Evolutionary conservation across 2,329 filamentous ascomycete species (phyloP), one percentile per base, ranked within the genome.

Genomic region (Didymella arachidicola): DNA sequence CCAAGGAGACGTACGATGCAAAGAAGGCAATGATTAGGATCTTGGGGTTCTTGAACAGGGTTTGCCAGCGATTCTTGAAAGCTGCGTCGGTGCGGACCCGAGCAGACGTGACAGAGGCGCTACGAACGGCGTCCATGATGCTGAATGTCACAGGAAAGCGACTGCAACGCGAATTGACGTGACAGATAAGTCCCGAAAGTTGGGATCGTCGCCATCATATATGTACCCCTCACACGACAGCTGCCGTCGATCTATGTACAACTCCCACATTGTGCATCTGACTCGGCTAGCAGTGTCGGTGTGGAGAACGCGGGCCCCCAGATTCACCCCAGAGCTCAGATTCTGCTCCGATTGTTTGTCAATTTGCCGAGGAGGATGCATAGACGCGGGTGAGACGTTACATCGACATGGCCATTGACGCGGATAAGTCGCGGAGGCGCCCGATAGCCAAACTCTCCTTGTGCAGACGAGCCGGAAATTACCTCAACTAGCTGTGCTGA

Each of bases 21-120:
- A 73, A 73, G 55, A 72, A 70, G 25, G 71, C 68, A 43, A 73
- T 72, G 42, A 69, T 14, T 11, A 73, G 50, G 30, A 73, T 63
- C 59, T 73, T 73, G 12, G 69, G 69, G 29, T 73, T 73, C 25
- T 69, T 56, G 29, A 68, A 50, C 29, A 72, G 54, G n/a, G 61
- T 70, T 32, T 65, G 57, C 66, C 67, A 70, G 60, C 68, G 62
- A n/a, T 71, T 70, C 49, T 70, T 65, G 63, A 70, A 70, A 18
- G 69, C 69, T 14, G 63, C 56, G 36, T 70, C 38, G 26, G 68
- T 70, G 34, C 69, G 67, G 26, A 65, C 48, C 44, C 68, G 58
- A 45, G 68, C 67, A 19, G 67, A 70, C 10, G 66, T 66, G 43
- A 70, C 63, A 14, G 69, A 71, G 30, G 69, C 65, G 43, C 61